Base-by-base conservation (phyloP, 257 asterid species). In the Dorcoceras hygrometricum region DNA sequence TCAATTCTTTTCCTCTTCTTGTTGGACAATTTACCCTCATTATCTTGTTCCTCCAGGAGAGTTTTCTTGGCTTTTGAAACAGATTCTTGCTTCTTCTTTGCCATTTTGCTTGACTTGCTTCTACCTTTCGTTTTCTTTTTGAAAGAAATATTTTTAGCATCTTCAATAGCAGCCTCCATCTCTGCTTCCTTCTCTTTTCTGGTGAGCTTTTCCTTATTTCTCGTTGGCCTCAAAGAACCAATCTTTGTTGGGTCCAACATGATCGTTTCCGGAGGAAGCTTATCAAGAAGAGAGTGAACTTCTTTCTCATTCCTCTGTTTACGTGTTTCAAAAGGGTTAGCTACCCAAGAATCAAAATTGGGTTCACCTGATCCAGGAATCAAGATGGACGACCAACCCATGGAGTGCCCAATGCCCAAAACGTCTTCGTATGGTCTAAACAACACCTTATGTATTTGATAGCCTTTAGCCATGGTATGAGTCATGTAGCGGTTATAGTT, bases 381-480 rank as follows among this genome's bases (percentile, higher is more conserved):
- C 74, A 84, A 74, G 62, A 77, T 63, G 0, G 96, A 89, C 11
- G 99, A 90, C 92, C 89, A 90, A 63, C 99, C 99, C 86, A 67
- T 81, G 0, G 96, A 88, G 73, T 94, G 97, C 28, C 99, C 99
- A 1, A 94, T 78, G 28, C 86, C 89, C 71, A 94, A 70, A 63
- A 90, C 96, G 72, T 94, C 99, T 77, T 90, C 96, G 6, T 90
- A 90, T 9, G 99, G 97, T 69, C 96, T 86, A 71, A 90, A 94
- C 4, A 62, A 46, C 29, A 83, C 82, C 28, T 76, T 82, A 63
- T 56, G 71, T 70, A 83, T 72, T 82, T 94, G 97, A 88, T 84
- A 94, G 8, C 97, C 99, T 80, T 90, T 90, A 1, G 81, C 96
- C 18, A 88, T 80, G 58, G 97, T 76, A 68, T 90, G 97, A 25